These are phyloP conservation scores for Penicillium turbatum DNA, from an alignment of 495 filamentous ascomycete genomes.

Conservation along the genomic window DNA sequence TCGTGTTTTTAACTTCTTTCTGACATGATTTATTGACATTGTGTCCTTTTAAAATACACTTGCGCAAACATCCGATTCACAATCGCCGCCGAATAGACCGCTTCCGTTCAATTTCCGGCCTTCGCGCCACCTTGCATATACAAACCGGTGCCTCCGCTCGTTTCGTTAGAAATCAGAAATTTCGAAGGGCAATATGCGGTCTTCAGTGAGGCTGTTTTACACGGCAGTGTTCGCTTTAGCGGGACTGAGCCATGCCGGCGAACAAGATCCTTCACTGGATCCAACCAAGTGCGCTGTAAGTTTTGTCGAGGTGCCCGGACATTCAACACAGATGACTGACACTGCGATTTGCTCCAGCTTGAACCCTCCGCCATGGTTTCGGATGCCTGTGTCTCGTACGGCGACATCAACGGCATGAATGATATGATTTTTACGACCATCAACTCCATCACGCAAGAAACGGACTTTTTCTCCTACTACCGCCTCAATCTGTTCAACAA, in stretches of 20 bases:
- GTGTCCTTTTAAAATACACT: neutral
- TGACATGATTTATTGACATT: neutral
- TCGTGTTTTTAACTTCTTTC: neutral
- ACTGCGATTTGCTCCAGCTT: conserved; percentile 42
- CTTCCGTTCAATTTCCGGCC: neutral
- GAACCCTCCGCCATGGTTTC: conserved; percentile 63
- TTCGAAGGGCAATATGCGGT: conserved; percentile 51
- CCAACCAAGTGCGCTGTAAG: conserved; percentile 64
- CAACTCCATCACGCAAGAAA: conserved; percentile 72
- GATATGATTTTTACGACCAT: conserved; percentile 72
- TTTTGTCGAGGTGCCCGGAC: conserved; percentile 10
- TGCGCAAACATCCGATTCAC: neutral
- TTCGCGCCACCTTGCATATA: conserved; percentile 20
- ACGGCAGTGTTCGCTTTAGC: conserved; percentile 72
- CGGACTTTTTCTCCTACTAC: conserved; percentile 98
- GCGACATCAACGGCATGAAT: conserved; percentile 81
- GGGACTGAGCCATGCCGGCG: conserved; percentile 42
- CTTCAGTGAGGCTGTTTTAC: conserved; percentile 66
- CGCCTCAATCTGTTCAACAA: conserved; percentile 94
- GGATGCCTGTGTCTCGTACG: conserved; percentile 91
- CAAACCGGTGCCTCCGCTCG: neutral
- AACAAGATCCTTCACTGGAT: conserved; percentile 35
- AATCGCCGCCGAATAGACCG: neutral
- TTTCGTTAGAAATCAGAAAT: neutral
- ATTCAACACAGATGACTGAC: neutral